phyloP scores from a whole-genome alignment of 257 asterid species.

The Petunia axillaris region DNA sequence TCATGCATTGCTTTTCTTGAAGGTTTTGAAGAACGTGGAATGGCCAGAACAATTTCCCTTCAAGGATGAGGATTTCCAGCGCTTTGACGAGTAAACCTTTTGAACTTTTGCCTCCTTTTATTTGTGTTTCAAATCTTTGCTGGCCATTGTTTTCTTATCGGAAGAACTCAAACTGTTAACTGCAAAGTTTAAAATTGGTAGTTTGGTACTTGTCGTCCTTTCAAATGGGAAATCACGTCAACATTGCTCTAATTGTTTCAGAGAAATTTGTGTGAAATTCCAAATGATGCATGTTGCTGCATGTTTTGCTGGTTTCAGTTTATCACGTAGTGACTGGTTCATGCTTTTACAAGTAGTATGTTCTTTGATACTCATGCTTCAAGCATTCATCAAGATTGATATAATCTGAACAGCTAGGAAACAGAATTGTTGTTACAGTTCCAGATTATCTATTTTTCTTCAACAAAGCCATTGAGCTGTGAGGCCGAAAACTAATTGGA shows the following conservation, averaged over 20 bases:
- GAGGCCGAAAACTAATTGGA: slow-evolving; percentile 14
- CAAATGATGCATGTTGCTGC: slow-evolving; percentile 2
- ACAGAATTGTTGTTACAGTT: not conserved
- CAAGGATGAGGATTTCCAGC: slow-evolving; percentile 91
- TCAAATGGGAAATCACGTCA: not conserved
- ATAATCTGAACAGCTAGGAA: not conserved
- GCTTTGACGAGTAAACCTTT: slow-evolving; percentile 80
- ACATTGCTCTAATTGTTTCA: not conserved
- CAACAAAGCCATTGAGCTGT: slow-evolving; percentile 4
- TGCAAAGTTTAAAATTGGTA: not conserved
- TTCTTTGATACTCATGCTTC: not conserved
- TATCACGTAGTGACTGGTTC: not conserved
- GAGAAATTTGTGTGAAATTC: not conserved
- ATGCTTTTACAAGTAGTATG: slow-evolving; percentile 14
- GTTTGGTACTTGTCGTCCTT: not conserved
- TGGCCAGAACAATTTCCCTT: slow-evolving; percentile 97
- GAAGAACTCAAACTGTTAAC: not conserved
- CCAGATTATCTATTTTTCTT: slow-evolving; percentile 2
- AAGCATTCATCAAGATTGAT: not conserved
- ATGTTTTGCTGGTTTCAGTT: not conserved
- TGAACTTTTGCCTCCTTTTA: not conserved
- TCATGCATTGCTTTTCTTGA: slow-evolving; percentile 23
- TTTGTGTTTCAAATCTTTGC: not conserved
- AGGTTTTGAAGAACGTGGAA: slow-evolving; percentile 87
- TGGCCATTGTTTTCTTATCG: not conserved